These are phyloP conservation scores for Ustilago crameri DNA, from an alignment of 1,284 basidiomycete species.

Conservation along the genomic window DNA sequence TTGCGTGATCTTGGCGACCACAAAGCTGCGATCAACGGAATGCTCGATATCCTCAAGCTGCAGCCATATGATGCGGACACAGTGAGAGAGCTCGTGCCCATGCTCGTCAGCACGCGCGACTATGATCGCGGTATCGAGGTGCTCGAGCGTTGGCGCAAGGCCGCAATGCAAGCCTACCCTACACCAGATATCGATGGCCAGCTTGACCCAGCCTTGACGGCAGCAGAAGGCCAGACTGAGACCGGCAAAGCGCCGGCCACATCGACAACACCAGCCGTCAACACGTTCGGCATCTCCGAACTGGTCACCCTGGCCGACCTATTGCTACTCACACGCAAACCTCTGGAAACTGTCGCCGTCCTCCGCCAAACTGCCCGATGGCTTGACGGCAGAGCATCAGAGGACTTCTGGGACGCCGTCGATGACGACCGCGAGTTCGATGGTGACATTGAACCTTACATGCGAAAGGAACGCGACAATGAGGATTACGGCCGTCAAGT, in stretches of 20 bases:
- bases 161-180: conserved; percentile 65
- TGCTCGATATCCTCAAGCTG: conserved; percentile 79
- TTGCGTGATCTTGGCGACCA: conserved; percentile 80
- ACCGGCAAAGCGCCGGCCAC: neutral
- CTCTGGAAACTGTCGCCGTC: conserved; percentile 77
- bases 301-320: conserved; percentile 83
- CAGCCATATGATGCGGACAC: conserved; percentile 84
- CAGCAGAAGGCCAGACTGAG: conserved; percentile 1
- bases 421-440: conserved; percentile 88
- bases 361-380: conserved; percentile 84
- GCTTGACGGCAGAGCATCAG: conserved; percentile 82
- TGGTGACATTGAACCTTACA: conserved; percentile 58
- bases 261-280: conserved; percentile 7
- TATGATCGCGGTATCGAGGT: conserved; percentile 75
- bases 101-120: conserved; percentile 79
- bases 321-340: conserved; percentile 77
- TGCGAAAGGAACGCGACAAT: conserved; percentile 55
- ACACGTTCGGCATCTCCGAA: conserved; percentile 68
- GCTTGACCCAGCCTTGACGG: conserved; percentile 31
- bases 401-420: conserved; percentile 79
- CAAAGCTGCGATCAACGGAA: conserved; percentile 81
- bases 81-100: conserved; percentile 80
- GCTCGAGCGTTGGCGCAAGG: conserved; percentile 75
- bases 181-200: conserved; percentile 38
- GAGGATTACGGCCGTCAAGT: conserved; percentile 64